A percentile compares a stretch with the other conserved stretches of the same genome.
These are phyloP conservation scores for Calonectria pseudoturangicola DNA, from an alignment of 2,329 filamentous ascomycete species.

Conservation along the genomic window DNA sequence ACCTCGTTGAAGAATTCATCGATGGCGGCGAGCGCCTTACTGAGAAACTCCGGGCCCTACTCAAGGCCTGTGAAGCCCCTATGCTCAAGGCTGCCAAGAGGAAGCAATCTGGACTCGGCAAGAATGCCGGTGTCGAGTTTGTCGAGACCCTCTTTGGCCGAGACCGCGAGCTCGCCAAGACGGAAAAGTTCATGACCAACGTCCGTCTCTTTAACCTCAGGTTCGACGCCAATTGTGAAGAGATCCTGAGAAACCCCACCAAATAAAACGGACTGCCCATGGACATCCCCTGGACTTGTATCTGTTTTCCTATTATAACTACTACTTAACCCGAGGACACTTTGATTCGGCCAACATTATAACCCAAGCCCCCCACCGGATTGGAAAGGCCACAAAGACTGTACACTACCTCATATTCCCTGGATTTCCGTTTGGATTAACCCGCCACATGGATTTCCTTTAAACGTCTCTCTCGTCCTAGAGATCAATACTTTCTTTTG, in stretches of 20 bases:
- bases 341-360: constrained; percentile 47
- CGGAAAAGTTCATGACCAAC: constrained; percentile 93
- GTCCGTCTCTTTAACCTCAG: constrained; percentile 93
- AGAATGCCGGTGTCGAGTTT: constrained; percentile 94
- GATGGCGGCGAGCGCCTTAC: constrained; percentile 91
- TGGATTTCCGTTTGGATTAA: constrained; percentile 52
- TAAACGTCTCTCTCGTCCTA: constrained; percentile 52
- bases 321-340: constrained; percentile 46
- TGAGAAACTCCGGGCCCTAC: constrained; percentile 87
- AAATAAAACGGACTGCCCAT: constrained; percentile 63
- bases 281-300: constrained; percentile 52
- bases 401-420: constrained; percentile 56
- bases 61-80: constrained; percentile 93
- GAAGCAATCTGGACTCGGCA: constrained; percentile 81
- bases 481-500: constrained; percentile 51
- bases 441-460: constrained; percentile 50
- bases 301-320: constrained; percentile 47
- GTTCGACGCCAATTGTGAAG: constrained; percentile 96
- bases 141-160: constrained; percentile 96
- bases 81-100: constrained; percentile 95
- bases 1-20: constrained; percentile 93
- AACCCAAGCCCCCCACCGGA: constrained; percentile 48
- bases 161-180: constrained; percentile 91
- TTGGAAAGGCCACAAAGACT: constrained; percentile 52
- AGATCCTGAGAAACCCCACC: constrained; percentile 81